Evolutionary conservation across 202 grass and related monocot species (phyloP), one percentile per base, ranked within the genome.

Genomic region (Sporobolus alterniflorus): DNA sequence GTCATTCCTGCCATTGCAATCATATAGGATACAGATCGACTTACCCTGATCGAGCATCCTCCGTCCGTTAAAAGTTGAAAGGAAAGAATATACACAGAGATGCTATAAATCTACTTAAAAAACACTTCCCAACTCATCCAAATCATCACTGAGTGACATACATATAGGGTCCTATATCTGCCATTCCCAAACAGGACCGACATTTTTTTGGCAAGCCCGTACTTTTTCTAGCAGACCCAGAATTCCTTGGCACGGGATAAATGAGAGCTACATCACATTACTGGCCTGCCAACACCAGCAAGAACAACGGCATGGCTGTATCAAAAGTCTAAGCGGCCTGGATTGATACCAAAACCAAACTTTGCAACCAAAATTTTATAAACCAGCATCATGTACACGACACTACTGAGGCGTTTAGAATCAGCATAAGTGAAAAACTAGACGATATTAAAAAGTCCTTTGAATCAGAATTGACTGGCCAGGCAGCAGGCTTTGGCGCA

Each of bases 221-320:
- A 21, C 17, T n/a, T n/a, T n/a, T 69, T 74, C 26, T 34, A n/a
- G 36, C 24, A 68, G 9, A 1, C 47, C 81, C 31, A 43, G 33
- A 77, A 68, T 49, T 67, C 50, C 31, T 30, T 74, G 13, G 80
- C 32, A 67, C 13, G 47, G 36, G 14, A 7, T 48, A 57, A 82
- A 74, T 60, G 60, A 55, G 74, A 73, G 64, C 26, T 36, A 22
- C 55, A 17, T 69, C 40, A 43, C 33, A 24, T 67, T 40, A 34
- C 20, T 17, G 20, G 11, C 32, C 30, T 84, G 12, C 70, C 48
- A 56, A 33, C n/a, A 40, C 16, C 64, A 64, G 48, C 30, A 80
- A 46, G 6, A n/a, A n/a, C n/a, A n/a, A 78, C 43, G 43, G 66
- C 31, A 75, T 61, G 76, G 6, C 22, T 18, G 11, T 34, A 63